A percentile compares a stretch with the other conserved stretches of the same genome.
These are phyloP conservation scores for Erucastrum elatum DNA, from an alignment of 345 rosid species.

Conservation along the genomic window DNA sequence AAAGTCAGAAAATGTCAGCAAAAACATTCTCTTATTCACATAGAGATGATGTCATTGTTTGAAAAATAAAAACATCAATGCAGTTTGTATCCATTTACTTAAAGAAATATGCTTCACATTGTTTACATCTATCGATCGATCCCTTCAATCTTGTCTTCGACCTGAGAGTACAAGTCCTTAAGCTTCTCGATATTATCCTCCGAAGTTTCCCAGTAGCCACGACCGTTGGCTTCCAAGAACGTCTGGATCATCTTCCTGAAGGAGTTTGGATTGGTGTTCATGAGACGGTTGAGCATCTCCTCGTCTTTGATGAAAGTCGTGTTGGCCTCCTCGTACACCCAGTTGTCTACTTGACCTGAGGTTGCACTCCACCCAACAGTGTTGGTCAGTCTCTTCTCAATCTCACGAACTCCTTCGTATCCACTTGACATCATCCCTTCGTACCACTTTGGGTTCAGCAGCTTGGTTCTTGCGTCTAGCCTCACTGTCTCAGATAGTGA, in stretches of 20 bases:
- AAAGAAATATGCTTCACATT: not conserved
- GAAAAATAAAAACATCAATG: constrained; percentile 6
- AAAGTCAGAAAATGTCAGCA: constrained; percentile 39
- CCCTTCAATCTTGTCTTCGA: constrained; percentile 98
- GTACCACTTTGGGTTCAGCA: constrained; percentile 97
- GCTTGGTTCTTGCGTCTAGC: constrained; percentile 87
- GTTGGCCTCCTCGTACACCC: constrained; percentile 98
- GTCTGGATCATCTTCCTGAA: constrained; percentile 94
- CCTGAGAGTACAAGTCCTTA: constrained; percentile 86
- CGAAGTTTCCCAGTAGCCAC: constrained; percentile 96
- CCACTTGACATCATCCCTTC: constrained; percentile 98
- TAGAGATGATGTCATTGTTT: constrained; percentile 33
- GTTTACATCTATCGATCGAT: constrained; percentile 72
- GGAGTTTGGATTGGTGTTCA: constrained; percentile 88
- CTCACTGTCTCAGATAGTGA: constrained; percentile 87
- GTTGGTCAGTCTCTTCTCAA: constrained; percentile 90
- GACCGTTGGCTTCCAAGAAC: constrained; percentile 96
- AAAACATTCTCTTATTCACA: constrained; percentile 44
- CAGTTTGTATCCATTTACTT: constrained; percentile 20
- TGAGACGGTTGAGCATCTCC: constrained; percentile 85
- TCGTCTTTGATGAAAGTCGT: constrained; percentile 90
- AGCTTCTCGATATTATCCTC: constrained; percentile 77
- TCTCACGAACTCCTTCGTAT: constrained; percentile 96
- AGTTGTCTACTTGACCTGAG: constrained; percentile 95
- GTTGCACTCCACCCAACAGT: constrained; percentile 99